These are phyloP conservation scores for Microdochium trichocladiopsis DNA, from an alignment of 2,329 filamentous ascomycete species.

Conservation along the genomic window DNA sequence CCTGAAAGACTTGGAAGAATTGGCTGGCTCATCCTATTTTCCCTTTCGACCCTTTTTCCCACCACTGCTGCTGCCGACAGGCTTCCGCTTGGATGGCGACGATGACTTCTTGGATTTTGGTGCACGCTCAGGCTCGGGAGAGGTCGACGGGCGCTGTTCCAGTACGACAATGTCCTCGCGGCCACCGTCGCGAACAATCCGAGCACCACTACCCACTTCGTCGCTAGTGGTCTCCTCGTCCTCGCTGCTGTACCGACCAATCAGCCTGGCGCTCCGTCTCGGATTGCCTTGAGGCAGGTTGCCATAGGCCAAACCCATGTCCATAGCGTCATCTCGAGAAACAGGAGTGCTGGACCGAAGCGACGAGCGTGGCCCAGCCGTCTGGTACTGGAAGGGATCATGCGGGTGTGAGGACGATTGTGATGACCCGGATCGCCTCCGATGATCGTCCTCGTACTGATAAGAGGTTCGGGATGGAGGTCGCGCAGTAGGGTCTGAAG, in stretches of 20 bases:
- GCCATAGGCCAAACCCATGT: not conserved
- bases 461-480: conserved; percentile 23
- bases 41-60: conserved; percentile 21
- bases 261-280: not conserved
- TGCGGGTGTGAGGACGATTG: conserved; percentile 16
- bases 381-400: conserved; percentile 49
- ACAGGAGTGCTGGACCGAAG: conserved; percentile 22
- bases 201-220: conserved; percentile 26
- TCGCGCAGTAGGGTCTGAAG: conserved; percentile 33
- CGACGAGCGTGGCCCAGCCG: conserved; percentile 31
- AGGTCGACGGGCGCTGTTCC: conserved; percentile 15
- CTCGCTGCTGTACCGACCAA: not conserved
- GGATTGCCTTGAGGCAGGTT: not conserved
- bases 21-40: conserved; percentile 15
- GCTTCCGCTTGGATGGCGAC: conserved; percentile 29
- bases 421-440: conserved; percentile 17
- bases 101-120: conserved; percentile 31
- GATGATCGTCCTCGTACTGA: conserved; percentile 22
- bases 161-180: conserved; percentile 32
- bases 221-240: conserved; percentile 27
- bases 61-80: conserved; percentile 16
- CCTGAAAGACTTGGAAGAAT: not conserved
- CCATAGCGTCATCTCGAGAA: conserved; percentile 15
- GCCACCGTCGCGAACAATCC: conserved; percentile 18
- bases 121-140: conserved; percentile 17